These are phyloP conservation scores for Whalleya microplaca DNA, from an alignment of 2,329 filamentous ascomycete species.

Conservation along the genomic window DNA sequence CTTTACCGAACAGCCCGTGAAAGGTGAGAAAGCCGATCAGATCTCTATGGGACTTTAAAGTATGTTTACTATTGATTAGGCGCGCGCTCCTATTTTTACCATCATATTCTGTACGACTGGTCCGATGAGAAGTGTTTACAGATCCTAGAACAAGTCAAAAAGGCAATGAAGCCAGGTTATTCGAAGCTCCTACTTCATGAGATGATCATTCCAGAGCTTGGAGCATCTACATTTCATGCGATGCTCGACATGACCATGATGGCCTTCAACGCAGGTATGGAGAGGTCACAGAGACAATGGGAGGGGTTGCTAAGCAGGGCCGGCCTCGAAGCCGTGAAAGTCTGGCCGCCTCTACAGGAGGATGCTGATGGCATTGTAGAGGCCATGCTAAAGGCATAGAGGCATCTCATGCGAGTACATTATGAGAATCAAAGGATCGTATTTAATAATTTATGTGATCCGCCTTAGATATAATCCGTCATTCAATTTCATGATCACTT, in stretches of 20 bases:
- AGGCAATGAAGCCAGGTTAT: conserved; percentile 38
- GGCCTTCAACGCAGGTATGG: conserved; percentile 33
- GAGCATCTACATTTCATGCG: conserved; percentile 25
- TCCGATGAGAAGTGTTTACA: conserved; percentile 38
- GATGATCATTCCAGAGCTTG: conserved; percentile 35
- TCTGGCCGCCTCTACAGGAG: conserved; percentile 28
- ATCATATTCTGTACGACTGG: conserved; percentile 44
- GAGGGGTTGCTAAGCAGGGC: conserved; percentile 23
- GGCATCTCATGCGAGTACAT: no score
- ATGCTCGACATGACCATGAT: conserved; percentile 39
- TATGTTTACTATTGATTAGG: conserved; percentile 20
- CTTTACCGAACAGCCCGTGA: conserved; percentile 39
- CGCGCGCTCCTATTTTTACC: conserved; percentile 36
- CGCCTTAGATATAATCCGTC: no score
- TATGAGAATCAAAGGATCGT: no score
- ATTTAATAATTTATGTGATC: no score
- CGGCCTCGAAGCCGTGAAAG: conserved; percentile 27
- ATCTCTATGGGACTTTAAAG: no score
- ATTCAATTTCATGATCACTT: no score
- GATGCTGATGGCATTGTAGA: conserved; percentile 33
- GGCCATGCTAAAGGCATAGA: conserved; percentile 20
- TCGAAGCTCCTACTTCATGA: conserved; percentile 41
- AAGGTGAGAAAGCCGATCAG: conserved; percentile 28
- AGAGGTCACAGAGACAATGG: conserved; percentile 34
- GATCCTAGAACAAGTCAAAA: conserved; percentile 36